Evolutionary conservation across 148 eudicot genomes (phyloP).

Genomic region (Linanthus parryae): DNA sequence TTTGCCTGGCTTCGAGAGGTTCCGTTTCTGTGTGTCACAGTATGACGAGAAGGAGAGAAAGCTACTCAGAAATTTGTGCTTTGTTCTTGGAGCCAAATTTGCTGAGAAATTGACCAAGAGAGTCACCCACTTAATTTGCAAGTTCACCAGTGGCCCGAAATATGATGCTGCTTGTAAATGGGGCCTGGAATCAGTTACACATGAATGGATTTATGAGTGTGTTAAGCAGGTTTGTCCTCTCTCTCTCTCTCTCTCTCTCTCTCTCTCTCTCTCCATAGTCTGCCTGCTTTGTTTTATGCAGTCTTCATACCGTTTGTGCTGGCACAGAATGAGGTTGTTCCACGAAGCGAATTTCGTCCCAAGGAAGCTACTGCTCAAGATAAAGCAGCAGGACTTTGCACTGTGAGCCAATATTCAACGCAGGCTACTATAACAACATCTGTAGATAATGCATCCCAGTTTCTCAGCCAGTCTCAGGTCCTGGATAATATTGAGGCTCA

Average conservation of each 20-base stretch:
- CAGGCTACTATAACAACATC: constrained; percentile 53
- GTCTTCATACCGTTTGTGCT: constrained; percentile 5
- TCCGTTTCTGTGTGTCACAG: constrained; percentile 74
- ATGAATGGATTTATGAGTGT: constrained; percentile 90
- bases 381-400: constrained; percentile 59
- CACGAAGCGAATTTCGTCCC: constrained; percentile 46
- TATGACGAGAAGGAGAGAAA: constrained; percentile 70
- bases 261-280: neutral
- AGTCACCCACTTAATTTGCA: constrained; percentile 79
- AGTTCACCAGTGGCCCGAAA: constrained; percentile 75
- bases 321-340: constrained; percentile 58
- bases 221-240: constrained; percentile 66
- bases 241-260: constrained; percentile 7
- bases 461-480: constrained; percentile 38
- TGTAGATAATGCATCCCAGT: constrained; percentile 41
- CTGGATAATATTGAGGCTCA: constrained; percentile 25
- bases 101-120: constrained; percentile 55
- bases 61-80: constrained; percentile 80
- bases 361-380: constrained; percentile 61
- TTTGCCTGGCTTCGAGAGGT: constrained; percentile 59
- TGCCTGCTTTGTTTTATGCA: constrained; percentile 5
- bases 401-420: constrained; percentile 74
- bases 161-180: constrained; percentile 72
- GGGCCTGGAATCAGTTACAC: constrained; percentile 56
- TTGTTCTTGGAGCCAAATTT: constrained; percentile 75